These are phyloP conservation scores for Neurospora discreta DNA, from an alignment of 495 filamentous ascomycete genomes.

Conservation along the genomic window DNA sequence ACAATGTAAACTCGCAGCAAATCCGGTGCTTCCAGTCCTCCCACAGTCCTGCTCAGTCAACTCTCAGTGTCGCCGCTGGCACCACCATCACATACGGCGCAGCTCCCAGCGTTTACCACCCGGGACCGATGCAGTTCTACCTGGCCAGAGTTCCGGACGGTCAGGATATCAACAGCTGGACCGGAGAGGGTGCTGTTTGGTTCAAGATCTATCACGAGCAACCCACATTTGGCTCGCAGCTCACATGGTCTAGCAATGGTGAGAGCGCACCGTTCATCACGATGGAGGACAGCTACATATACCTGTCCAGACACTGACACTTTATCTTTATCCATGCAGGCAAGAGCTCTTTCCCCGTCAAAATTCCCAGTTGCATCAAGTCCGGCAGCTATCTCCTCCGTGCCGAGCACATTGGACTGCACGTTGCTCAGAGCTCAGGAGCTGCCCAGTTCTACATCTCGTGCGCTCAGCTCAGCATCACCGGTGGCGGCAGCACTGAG, in stretches of 20 bases:
- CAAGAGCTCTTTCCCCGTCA: conserved; percentile 22
- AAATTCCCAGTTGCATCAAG: conserved; percentile 36
- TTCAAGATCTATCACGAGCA: conserved; percentile 45
- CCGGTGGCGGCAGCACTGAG: conserved; percentile 28
- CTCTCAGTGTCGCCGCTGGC: conserved; percentile 30
- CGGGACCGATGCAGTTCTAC: conserved; percentile 33
- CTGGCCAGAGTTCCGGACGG: conserved; percentile 38
- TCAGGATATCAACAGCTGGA: conserved; percentile 28
- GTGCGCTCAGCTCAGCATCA: conserved; percentile 29
- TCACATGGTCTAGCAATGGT: conserved; percentile 33
- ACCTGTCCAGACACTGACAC: neutral
- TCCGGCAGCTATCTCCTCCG: conserved; percentile 48
- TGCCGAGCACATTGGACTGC: conserved; percentile 46
- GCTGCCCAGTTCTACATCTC: conserved; percentile 43
- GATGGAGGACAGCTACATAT: neutral
- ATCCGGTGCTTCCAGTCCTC: conserved; percentile 37
- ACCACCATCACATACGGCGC: conserved; percentile 31
- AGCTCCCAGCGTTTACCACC: conserved; percentile 32
- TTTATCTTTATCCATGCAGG: conserved; percentile 8
- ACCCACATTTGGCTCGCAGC: conserved; percentile 23
- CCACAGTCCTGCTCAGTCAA: conserved; percentile 18
- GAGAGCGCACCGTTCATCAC: neutral
- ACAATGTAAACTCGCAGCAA: conserved; percentile 29
- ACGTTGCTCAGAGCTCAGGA: conserved; percentile 28
- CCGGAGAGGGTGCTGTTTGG: conserved; percentile 37